Evolutionary conservation across 495 filamentous ascomycete species (phyloP), one percentile per base, ranked within the genome.

Genomic region (Neurospora sp.): DNA sequence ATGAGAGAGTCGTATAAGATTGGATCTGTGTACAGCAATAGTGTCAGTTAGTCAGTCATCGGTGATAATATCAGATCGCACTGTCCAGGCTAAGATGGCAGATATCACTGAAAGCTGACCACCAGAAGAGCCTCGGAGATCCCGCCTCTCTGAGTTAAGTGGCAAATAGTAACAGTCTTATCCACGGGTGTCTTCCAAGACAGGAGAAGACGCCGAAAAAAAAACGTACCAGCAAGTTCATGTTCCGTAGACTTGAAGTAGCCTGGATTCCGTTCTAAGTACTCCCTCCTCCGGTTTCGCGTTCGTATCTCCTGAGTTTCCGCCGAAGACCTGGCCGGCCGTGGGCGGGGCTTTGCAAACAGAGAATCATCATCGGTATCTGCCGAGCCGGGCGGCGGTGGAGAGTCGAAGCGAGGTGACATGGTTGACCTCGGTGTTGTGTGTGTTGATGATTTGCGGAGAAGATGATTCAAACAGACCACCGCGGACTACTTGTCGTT

Each of bases 1-100:
- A 96, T 88, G 16, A 94, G 84, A 71, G 88, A 88, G 78, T 95
- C 92, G 83, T 96, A 94, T 59, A 94, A 86, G 31, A 94, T 83
- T 0, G 93, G 92, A 80, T 94, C 92, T 92, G 82, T 70, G 75
- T 62, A 73, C 77, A 23, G 39, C 76, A 37, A 39, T 27, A 66
- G 69, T 4, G 23, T 44, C 40, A 42, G 69, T 41, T 23, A 27
- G 20, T 44, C 41, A 44, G 0, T 59, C 48, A 11, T 27, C 37
- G 38, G 54, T 20, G n/a, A 69, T 39, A 44, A 9, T 46, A 20
- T 20, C 7, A 46, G 42, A 10, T 46, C n/a, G 39, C 11, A 40
- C 39, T 12, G 11, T 14, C 9, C 39, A 14, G 39, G 39, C 39
- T 40, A 4, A 46, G 7, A 46, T n/a, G n/a, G 9, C 35, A 35